Base-by-base conservation (phyloP, 192 early-diverging fungal species). In the Chytriomyces sp. region DNA sequence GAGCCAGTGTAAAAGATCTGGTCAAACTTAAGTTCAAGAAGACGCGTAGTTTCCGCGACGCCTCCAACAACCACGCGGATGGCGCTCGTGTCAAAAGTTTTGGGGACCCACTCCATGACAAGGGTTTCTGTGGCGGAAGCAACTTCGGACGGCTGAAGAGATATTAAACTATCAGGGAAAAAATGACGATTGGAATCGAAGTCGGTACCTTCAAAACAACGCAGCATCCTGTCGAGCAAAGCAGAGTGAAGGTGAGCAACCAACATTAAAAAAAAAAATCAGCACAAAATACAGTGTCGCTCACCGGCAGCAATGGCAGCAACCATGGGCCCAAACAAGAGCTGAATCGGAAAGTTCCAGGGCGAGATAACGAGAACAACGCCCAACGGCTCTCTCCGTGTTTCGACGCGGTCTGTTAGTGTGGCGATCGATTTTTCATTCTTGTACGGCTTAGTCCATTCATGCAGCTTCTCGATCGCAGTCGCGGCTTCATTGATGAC, bases 1-100 rank as follows among this genome's bases (percentile, higher is more conserved):
- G 87, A 92, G 64, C 97, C 97, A 0, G 97, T 99, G 83, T 94
- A 99, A 70, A 94, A 94, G 77, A 95, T 95, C 79, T 96, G 92
- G 81, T 99, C 95, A 68, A 94, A 97, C 50, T 85, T 85, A 47
- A 92, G 82, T 50, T 87, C 80, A 35, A 97, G 88, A 9, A 73
- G 60, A 60, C 8, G 8, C 16, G 92, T 92, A 1, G 95, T 92
- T 82, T 96, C 91, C 3, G 68, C 64, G 2, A 90, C 89, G 49
- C 79, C 94, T 46, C 96, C 97, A 68, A 91, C 88, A 45, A 97
- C 87, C 7, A 96, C 89, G 5, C 82, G 82, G 66, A 91, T 82
- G 45, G 86, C 81, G 20, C 74, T 61, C 8, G 82, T 69, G 71
- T 97, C 94, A 64, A 98, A 76, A 77, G 94, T 95, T 81, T 89